phyloP scores from a whole-genome alignment of 805 yeast genomes.

The Ogataea haglerorum region DNA sequence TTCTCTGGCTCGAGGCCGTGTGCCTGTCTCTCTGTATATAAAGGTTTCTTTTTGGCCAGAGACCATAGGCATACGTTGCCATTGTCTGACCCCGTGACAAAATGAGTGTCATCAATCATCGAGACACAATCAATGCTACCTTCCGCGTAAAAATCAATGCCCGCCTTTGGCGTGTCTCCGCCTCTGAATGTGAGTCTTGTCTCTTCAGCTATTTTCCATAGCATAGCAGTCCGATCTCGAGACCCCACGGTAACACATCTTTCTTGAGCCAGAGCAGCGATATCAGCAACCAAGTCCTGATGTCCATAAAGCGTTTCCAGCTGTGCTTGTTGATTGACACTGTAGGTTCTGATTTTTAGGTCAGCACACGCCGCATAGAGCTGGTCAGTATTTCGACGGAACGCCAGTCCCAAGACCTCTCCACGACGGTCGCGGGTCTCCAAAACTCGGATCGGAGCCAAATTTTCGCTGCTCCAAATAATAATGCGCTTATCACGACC shows the following conservation, averaged over 20 bases:
- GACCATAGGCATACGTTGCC: conserved; percentile 93
- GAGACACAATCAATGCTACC: conserved; percentile 88
- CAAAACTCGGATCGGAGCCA: conserved; percentile 72
- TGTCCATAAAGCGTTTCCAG: conserved; percentile 92
- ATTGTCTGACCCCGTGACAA: conserved; percentile 93
- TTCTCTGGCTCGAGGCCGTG: conserved; percentile 62
- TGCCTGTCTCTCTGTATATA: conserved; percentile 61
- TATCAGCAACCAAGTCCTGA: conserved; percentile 83
- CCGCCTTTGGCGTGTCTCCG: conserved; percentile 53
- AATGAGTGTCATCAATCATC: conserved; percentile 90
- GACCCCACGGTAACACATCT: conserved; percentile 95
- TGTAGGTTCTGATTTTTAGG: conserved; percentile 81
- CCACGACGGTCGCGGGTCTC: conserved; percentile 73
- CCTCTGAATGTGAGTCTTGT: conserved; percentile 91
- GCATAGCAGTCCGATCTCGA: conserved; percentile 90
- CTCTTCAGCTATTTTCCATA: conserved; percentile 97
- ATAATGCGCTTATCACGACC: conserved; percentile 78
- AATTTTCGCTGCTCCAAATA: conserved; percentile 80
- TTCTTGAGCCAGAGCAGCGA: conserved; percentile 77
- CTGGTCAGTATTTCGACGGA: conserved; percentile 79
- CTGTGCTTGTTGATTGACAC: conserved; percentile 81
- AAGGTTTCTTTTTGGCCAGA: conserved; percentile 82
- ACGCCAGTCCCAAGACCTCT: conserved; percentile 65
- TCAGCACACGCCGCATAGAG: conserved; percentile 92
- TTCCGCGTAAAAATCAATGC: conserved; percentile 54